phyloP scores from a whole-genome alignment of 2,329 filamentous ascomycete species.

The Cladophialophora exuberans region DNA sequence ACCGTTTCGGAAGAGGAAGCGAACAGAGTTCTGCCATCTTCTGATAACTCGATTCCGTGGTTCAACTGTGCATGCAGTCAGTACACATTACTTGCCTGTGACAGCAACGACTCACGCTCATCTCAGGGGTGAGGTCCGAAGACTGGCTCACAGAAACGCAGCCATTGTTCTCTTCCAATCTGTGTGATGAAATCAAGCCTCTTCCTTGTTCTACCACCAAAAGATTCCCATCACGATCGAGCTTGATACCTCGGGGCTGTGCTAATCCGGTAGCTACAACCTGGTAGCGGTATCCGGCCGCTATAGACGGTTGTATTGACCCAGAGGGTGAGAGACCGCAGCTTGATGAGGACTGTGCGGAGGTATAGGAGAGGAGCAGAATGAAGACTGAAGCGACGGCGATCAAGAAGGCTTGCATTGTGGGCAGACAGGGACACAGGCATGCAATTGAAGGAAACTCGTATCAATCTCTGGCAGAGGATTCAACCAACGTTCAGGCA shows the following conservation, averaged over 20 bases:
- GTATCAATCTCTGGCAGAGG: no score
- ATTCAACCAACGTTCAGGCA: not conserved
- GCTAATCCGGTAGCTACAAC: constrained; percentile 52
- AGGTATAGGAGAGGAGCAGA: not conserved
- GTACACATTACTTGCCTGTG: not conserved
- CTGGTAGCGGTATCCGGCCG: constrained; percentile 39
- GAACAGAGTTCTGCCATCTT: constrained; percentile 55
- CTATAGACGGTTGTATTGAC: constrained; percentile 31
- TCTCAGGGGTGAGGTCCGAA: constrained; percentile 21
- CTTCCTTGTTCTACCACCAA: constrained; percentile 52
- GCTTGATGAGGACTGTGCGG: constrained; percentile 25
- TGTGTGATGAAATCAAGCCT: constrained; percentile 43
- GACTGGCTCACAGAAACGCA: constrained; percentile 34
- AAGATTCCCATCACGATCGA: constrained; percentile 52
- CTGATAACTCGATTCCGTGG: constrained; percentile 55
- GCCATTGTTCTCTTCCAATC: constrained; percentile 41
- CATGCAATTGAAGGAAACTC: no score
- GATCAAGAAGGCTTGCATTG: not conserved
- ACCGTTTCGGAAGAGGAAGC: constrained; percentile 63
- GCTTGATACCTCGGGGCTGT: constrained; percentile 50
- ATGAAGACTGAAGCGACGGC: not conserved
- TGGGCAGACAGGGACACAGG: not conserved
- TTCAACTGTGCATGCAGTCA: constrained; percentile 42
- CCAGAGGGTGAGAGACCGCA: constrained; percentile 32
- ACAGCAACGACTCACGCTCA: constrained; percentile 24